These are phyloP conservation scores for Epichloe brachyelytri DNA, from an alignment of 2,329 filamentous ascomycete genomes.

Conservation along the genomic window DNA sequence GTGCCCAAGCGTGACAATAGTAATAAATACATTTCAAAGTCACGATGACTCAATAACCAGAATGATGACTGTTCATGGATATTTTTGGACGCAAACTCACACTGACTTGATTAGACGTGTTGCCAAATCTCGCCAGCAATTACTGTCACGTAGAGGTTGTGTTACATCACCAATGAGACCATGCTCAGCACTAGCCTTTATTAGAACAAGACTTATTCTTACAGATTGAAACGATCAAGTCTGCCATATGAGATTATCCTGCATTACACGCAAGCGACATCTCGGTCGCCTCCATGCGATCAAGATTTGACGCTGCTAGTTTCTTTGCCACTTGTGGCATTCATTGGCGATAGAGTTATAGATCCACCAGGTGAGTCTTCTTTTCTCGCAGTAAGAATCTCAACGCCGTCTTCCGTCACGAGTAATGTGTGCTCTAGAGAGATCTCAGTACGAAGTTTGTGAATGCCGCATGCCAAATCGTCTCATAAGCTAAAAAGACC, in stretches of 20 bases:
- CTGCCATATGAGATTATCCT: too few species aligned
- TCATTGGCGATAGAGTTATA: constrained; percentile 39
- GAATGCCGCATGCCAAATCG: background rate
- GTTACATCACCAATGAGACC: too few species aligned
- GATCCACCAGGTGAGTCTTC: constrained; percentile 65
- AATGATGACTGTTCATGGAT: background rate
- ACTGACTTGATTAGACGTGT: too few species aligned
- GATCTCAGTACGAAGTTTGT: background rate
- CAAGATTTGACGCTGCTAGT: background rate
- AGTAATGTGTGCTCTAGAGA: constrained; percentile 62
- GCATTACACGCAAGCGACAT: too few species aligned
- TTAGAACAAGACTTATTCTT: too few species aligned
- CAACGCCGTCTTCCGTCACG: constrained; percentile 71
- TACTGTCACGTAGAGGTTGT: too few species aligned
- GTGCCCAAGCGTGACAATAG: background rate
- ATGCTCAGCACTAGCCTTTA: too few species aligned
- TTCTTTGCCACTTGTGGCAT: constrained; percentile 7
- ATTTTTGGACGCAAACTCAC: too few species aligned
- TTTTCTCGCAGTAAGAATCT: constrained; percentile 64
- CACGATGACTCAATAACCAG: background rate
- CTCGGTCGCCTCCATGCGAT: background rate
- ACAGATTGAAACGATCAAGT: too few species aligned
- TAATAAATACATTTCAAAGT: background rate
- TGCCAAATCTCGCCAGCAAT: too few species aligned
- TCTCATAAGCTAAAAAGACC: background rate